phyloP scores from a whole-genome alignment of 2,329 filamentous ascomycete species.

The Paracoccidioides lutzii region DNA sequence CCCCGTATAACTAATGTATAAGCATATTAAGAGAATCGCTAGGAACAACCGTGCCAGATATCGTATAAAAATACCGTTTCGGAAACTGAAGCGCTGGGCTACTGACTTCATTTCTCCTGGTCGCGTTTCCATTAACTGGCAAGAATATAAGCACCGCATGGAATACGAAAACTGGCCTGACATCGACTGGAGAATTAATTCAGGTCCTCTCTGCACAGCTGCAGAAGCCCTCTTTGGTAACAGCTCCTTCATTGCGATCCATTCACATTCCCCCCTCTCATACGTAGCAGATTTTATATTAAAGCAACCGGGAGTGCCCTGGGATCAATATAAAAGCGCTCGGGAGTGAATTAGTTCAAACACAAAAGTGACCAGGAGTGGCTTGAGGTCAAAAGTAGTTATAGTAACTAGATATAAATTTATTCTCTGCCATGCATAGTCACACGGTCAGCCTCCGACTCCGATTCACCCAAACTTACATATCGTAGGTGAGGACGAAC shows the following conservation, averaged over 20 bases:
- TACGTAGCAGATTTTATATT: not conserved
- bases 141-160: not conserved
- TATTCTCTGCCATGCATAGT: too few species aligned
- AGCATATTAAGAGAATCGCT: not conserved
- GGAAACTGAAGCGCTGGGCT: not conserved
- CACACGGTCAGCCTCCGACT: too few species aligned
- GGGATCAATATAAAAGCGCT: too few species aligned
- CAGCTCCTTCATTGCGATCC: not conserved
- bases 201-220: not conserved
- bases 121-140: not conserved
- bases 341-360: too few species aligned
- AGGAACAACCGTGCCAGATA: not conserved
- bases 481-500: not conserved
- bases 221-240: conserved; percentile 3
- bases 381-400: too few species aligned
- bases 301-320: too few species aligned
- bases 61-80: too few species aligned
- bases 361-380: too few species aligned
- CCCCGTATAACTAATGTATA: not conserved
- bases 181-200: not conserved
- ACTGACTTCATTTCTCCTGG: not conserved
- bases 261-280: not conserved
- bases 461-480: too few species aligned
- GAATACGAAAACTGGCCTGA: not conserved
- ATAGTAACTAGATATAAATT: too few species aligned